These are phyloP conservation scores for Coriaria nepalensis DNA, from an alignment of 306 rosid genomes.

Conservation along the genomic window DNA sequence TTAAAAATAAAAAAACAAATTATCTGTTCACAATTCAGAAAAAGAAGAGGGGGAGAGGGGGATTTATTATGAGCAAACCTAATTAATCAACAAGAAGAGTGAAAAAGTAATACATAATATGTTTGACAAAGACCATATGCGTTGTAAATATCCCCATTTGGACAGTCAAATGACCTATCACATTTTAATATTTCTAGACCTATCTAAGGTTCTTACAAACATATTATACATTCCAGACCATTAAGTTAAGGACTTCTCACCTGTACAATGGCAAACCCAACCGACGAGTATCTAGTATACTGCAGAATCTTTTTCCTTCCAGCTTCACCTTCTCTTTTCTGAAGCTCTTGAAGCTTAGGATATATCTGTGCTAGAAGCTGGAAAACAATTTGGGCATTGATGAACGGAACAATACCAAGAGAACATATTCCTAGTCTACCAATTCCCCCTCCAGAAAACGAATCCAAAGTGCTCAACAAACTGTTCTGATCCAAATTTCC, in stretches of 20 bases:
- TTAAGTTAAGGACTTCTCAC: constrained; percentile 28
- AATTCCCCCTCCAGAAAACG: constrained; percentile 96
- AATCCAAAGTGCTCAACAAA: constrained; percentile 75
- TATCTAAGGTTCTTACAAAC: not conserved
- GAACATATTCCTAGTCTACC: constrained; percentile 94
- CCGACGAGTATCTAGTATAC: constrained; percentile 88
- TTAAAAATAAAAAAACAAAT: no score
- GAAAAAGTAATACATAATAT: no score
- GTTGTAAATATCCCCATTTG: no score
- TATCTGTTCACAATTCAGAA: no score
- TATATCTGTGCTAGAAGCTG: constrained; percentile 93
- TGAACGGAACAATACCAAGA: constrained; percentile 89
- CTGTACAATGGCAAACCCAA: constrained; percentile 92
- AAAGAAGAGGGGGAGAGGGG: no score
- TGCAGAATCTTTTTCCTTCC: constrained; percentile 89
- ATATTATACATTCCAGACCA: not conserved
- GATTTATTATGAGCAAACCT: no score
- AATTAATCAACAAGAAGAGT: no score
- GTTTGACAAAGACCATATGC: no score
- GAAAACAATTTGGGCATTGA: constrained; percentile 89
- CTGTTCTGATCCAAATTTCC: constrained; percentile 92
- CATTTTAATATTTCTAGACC: constrained; percentile 1
- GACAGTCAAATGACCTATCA: not conserved
- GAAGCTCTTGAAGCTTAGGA: constrained; percentile 94
- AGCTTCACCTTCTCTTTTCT: constrained; percentile 86